Conservation (phyloP, 1,139 yeast genomes). For the Meyerozyma smithsonii region DNA sequence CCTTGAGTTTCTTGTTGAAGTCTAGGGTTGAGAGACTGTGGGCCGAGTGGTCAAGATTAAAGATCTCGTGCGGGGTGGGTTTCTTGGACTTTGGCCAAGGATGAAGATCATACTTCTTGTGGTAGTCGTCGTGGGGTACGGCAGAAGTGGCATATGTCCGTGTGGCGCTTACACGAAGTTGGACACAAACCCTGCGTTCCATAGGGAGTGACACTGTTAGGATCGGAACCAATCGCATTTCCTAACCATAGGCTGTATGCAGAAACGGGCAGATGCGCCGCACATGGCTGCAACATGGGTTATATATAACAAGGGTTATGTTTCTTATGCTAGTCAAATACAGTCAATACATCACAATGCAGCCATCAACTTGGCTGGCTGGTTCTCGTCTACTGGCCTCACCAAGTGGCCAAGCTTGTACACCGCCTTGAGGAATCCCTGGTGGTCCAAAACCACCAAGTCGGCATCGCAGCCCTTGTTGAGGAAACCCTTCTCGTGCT, state of each 20-base stretch:
- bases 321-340: not conserved
- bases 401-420: constrained; percentile 42
- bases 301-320: not conserved
- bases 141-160: constrained; percentile 15
- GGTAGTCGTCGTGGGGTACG: constrained; percentile 14
- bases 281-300: not conserved
- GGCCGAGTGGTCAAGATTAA: constrained; percentile 35
- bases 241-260: not conserved
- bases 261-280: not conserved
- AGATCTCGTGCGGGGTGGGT: constrained; percentile 76
- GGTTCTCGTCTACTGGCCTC: constrained; percentile 16
- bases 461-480: constrained; percentile 57
- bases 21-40: constrained; percentile 20
- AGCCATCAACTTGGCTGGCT: constrained; percentile 19
- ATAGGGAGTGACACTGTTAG: not conserved
- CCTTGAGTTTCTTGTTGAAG: constrained; percentile 46
- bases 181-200: not conserved
- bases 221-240: not conserved
- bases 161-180: not conserved
- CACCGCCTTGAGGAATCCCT: constrained; percentile 45
- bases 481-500: constrained; percentile 47
- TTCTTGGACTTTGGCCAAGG: constrained; percentile 56
- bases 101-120: constrained; percentile 21
- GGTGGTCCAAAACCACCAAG: constrained; percentile 42
- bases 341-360: constrained; percentile 10